phyloP scores from a whole-genome alignment of 352 stramenopile genomes.

The Phytophthora fragariaefolia region DNA sequence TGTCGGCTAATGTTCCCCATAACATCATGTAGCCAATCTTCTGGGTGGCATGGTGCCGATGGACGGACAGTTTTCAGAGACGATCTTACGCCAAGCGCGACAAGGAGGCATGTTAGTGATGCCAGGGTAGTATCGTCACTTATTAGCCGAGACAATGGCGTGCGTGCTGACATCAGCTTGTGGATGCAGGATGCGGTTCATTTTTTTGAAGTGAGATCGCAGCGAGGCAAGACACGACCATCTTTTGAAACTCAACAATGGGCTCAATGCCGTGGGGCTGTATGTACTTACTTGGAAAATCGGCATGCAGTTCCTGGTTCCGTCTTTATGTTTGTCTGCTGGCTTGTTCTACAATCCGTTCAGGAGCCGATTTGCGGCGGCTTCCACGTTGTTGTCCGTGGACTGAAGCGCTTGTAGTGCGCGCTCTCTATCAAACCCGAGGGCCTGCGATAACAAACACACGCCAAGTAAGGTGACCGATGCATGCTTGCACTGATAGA shows the following conservation, averaged over 20 bases:
- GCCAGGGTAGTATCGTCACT: background rate
- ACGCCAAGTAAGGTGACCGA: background rate
- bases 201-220: background rate
- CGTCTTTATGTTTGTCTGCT: slow-evolving; percentile 15
- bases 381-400: slow-evolving; percentile 89
- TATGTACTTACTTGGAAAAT: slow-evolving; percentile 35
- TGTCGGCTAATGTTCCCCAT: slow-evolving; percentile 13
- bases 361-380: slow-evolving; percentile 45
- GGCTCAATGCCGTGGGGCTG: background rate
- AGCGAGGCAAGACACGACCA: background rate
- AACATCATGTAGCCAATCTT: slow-evolving; percentile 18
- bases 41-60: background rate
- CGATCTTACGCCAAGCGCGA: background rate
- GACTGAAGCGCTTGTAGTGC: slow-evolving; percentile 74
- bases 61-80: slow-evolving; percentile 6
- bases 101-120: slow-evolving; percentile 4
- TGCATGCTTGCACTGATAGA: background rate
- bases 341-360: slow-evolving; percentile 64
- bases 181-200: background rate
- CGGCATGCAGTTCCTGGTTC: slow-evolving; percentile 10
- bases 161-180: slow-evolving; percentile 3
- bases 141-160: background rate
- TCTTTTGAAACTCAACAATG: background rate
- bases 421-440: slow-evolving; percentile 77
- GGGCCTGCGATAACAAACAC: slow-evolving; percentile 36